Evolutionary conservation across 2,329 filamentous ascomycete genomes (phyloP).

Genomic region (Pseudonectria foliicola): DNA sequence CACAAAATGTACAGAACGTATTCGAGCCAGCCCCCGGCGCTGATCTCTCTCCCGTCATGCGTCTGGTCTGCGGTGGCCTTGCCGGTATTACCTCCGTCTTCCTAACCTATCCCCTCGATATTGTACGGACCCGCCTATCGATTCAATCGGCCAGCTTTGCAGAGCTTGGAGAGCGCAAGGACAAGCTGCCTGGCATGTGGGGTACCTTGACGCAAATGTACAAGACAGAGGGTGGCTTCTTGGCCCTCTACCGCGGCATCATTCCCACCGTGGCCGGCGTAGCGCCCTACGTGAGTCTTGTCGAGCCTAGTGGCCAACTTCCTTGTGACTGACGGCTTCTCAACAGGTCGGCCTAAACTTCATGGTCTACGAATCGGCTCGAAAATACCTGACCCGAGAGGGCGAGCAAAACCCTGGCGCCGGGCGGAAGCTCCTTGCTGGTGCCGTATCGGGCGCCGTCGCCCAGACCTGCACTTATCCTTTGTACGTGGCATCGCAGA

Average conservation of each 20-base stretch:
- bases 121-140: slow-evolving; percentile 88
- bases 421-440: slow-evolving; percentile 75
- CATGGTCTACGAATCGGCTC: slow-evolving; percentile 91
- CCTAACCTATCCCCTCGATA: slow-evolving; percentile 93
- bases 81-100: slow-evolving; percentile 95
- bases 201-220: slow-evolving; percentile 77
- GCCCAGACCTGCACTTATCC: slow-evolving; percentile 98
- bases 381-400: slow-evolving; percentile 76
- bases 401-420: slow-evolving; percentile 78
- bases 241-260: slow-evolving; percentile 89
- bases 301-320: neutral
- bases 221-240: slow-evolving; percentile 76
- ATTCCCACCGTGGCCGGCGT: slow-evolving; percentile 91
- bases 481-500: slow-evolving; percentile 59
- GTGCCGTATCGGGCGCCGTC: slow-evolving; percentile 90
- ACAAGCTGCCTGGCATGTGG: slow-evolving; percentile 87
- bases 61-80: slow-evolving; percentile 81
- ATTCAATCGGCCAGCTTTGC: slow-evolving; percentile 98
- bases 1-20: slow-evolving; percentile 44
- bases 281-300: slow-evolving; percentile 69
- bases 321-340: slow-evolving; percentile 2
- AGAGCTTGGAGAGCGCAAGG: slow-evolving; percentile 56
- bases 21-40: slow-evolving; percentile 70
- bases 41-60: slow-evolving; percentile 64
- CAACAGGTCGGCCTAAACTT: slow-evolving; percentile 86